Evolutionary conservation across 768 basidiomycete genomes (phyloP), one percentile per base, ranked within the genome.

Genomic region (Hericium coralloides): DNA sequence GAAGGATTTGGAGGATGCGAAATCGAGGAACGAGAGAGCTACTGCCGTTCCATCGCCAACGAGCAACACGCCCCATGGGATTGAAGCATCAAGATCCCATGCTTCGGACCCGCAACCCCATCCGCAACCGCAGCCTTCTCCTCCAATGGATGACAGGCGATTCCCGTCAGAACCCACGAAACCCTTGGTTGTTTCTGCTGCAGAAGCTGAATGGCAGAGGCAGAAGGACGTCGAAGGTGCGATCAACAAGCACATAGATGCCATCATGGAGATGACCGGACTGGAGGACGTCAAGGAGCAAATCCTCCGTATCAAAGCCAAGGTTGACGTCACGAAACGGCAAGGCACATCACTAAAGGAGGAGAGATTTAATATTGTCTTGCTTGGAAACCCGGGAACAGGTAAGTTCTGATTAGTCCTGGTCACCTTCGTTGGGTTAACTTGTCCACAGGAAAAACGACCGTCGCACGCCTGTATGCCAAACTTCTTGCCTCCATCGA

Each of bases 331-430:
- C 0, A 70, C 73, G 26, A 69, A 65, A n/a, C 75, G 85, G 8
- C 86, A 88, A 67, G 72, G 72, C 15, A 68, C 74, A 0, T 74
- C 82, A 5, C 58, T 83, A 14, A 73, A 77, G 23, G 73, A 75
- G 26, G 83, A 87, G 54, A 72, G 85, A 0, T 79, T 83, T 64
- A 86, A 87, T 65, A 74, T 79, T 18, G 76, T 74, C 12, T 70
- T 89, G 12, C 76, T 85, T 0, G 86, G 86, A 14, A 89, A 89
- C 63, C 87, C 86, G 3, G 86, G 86, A 9, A 89, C 87, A 66
- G 86, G 86, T 87, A 56, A 26, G 73, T n/a, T 4, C 53, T 36
- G 7, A 3, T 31, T 58, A 8, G 57, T 48, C 17, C 14, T 18
- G 12, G 41, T 18, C 25, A 12, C 25, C 8, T 31, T 50, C 20